Percentiles rank a stretch among this genome's conserved stretches.
These are phyloP conservation scores for Gypsophila paniculata DNA, from an alignment of 179 eudicot genomes.

Conservation along the genomic window DNA sequence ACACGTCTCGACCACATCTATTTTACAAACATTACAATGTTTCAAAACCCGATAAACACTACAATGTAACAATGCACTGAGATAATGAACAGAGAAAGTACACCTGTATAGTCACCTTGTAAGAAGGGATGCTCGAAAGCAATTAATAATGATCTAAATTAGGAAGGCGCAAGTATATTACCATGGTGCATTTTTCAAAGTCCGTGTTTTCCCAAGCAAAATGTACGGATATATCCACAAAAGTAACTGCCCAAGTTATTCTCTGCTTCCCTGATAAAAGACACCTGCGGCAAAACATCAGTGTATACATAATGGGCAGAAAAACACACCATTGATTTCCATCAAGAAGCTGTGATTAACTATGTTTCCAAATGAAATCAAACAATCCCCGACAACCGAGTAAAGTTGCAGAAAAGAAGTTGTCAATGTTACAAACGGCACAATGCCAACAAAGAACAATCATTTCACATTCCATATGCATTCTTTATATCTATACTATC, in stretches of 20 bases:
- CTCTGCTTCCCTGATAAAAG: conserved; percentile 50
- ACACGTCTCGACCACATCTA: neutral
- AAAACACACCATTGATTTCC: neutral
- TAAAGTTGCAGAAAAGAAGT: neutral
- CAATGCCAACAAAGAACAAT: neutral
- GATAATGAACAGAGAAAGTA: neutral
- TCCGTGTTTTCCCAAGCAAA: conserved; percentile 43
- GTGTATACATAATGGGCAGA: neutral
- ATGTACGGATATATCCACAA: conserved; percentile 37
- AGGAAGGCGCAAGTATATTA: conserved; percentile 26
- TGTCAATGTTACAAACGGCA: neutral
- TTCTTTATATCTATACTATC: neutral
- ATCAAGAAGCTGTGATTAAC: neutral
- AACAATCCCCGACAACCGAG: neutral
- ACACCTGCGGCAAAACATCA: conserved; percentile 40
- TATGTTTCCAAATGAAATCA: neutral
- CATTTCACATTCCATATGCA: neutral
- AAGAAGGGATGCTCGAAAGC: neutral
- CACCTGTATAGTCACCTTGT: neutral
- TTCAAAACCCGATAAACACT: neutral
- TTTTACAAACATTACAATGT: neutral
- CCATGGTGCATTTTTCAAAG: conserved; percentile 43
- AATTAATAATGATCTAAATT: neutral
- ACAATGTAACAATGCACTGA: neutral
- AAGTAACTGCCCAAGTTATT: conserved; percentile 54